Evolutionary conservation across 1,139 yeast genomes (phyloP).

Genomic region (Blastobotrys apis): DNA sequence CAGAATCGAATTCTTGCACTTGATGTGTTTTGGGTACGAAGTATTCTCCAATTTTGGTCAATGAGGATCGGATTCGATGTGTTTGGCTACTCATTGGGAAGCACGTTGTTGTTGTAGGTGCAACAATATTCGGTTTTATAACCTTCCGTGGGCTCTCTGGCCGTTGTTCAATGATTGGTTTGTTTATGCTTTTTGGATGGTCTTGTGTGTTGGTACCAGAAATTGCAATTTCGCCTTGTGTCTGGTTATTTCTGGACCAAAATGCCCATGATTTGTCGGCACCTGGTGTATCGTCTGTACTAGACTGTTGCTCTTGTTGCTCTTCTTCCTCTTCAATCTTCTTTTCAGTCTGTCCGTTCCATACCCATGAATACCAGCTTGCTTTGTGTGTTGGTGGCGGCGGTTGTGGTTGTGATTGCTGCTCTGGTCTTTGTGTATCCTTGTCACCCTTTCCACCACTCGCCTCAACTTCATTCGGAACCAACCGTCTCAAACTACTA

Average conservation of each 20-base stretch:
- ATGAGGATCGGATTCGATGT: constrained; percentile 21
- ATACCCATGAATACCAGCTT: constrained; percentile 18
- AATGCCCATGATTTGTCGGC: constrained; percentile 33
- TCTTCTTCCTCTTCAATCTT: not conserved
- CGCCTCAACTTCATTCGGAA: not conserved
- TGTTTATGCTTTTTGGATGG: constrained; percentile 28
- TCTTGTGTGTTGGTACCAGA: constrained; percentile 38
- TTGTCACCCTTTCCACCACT: not conserved
- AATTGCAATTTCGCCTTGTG: constrained; percentile 37
- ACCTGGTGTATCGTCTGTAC: not conserved
- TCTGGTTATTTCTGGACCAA: constrained; percentile 25
- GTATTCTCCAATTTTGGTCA: constrained; percentile 25
- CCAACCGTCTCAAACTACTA: not conserved
- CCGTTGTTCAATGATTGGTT: constrained; percentile 3
- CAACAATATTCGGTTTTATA: constrained; percentile 30
- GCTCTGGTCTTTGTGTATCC: not conserved
- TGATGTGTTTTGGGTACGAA: constrained; percentile 21
- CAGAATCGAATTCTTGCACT: constrained; percentile 20
- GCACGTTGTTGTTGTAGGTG: constrained; percentile 30
- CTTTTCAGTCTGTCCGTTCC: constrained; percentile 6
- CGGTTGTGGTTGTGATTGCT: not conserved
- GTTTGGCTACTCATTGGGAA: constrained; percentile 27
- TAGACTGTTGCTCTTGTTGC: not conserved
- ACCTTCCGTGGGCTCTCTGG: constrained; percentile 8
- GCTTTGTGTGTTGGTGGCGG: not conserved